Evolutionary conservation across 805 yeast species (phyloP).

Genomic region (Sugiyamaella smithiae): DNA sequence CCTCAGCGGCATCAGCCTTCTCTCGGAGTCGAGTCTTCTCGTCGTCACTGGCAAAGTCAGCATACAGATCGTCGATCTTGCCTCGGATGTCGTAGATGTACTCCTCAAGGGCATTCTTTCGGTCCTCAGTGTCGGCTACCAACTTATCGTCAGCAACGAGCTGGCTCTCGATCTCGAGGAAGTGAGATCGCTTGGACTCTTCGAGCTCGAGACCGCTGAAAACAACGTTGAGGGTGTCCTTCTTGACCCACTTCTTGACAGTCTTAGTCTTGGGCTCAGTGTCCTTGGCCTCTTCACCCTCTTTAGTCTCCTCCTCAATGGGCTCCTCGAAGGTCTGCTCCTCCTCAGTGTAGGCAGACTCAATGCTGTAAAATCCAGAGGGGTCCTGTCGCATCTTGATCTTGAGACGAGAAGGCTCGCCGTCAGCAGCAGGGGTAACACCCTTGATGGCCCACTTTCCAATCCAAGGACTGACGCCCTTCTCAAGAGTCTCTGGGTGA

Average conservation of each 20-base stretch:
- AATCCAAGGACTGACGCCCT: constrained; percentile 60
- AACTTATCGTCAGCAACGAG: constrained; percentile 89
- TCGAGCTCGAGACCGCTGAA: constrained; percentile 55
- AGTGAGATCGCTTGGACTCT: constrained; percentile 57
- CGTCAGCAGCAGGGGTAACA: constrained; percentile 66
- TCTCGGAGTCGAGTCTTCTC: constrained; percentile 79
- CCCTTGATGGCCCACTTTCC: constrained; percentile 88
- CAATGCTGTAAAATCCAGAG: constrained; percentile 90
- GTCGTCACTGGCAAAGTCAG: constrained; percentile 82
- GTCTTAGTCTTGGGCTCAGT: constrained; percentile 71
- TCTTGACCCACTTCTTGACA: constrained; percentile 92
- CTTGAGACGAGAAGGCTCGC: constrained; percentile 80
- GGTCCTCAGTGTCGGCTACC: constrained; percentile 98
- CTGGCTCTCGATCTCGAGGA: constrained; percentile 79
- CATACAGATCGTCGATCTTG: constrained; percentile 88
- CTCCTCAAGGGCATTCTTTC: constrained; percentile 97
- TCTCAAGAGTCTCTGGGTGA: constrained; percentile 66
- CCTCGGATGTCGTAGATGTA: constrained; percentile 97
- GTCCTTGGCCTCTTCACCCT: constrained; percentile 41
- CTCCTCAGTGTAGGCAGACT: constrained; percentile 91
- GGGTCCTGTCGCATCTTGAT: constrained; percentile 96
- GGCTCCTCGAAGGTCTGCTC: constrained; percentile 88
- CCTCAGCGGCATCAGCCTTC: constrained; percentile 83
- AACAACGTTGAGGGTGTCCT: constrained; percentile 66
- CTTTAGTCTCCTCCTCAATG: constrained; percentile 46